Evolutionary conservation across 2,329 filamentous ascomycete genomes (phyloP).

Genomic region (Curvularia eragrostidis): DNA sequence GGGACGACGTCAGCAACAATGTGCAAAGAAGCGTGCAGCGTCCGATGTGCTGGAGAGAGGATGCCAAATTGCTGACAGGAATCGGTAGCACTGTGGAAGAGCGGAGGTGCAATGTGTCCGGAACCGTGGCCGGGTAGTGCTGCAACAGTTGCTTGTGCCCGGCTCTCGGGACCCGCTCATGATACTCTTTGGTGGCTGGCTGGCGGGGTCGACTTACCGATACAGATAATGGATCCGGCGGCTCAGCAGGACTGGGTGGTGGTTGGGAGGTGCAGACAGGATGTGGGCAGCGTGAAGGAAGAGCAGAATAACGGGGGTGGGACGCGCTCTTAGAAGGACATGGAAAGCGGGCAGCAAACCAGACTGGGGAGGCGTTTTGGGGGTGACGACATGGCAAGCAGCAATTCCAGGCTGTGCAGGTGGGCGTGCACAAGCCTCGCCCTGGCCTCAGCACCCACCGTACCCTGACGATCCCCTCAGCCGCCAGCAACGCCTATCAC

Average conservation of each 20-base stretch:
- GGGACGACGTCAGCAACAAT: constrained; percentile 34
- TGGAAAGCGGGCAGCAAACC: constrained; percentile 39
- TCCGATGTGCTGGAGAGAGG: constrained; percentile 23
- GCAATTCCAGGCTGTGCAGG: constrained; percentile 23
- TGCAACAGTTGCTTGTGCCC: constrained; percentile 14
- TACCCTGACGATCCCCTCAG: constrained; percentile 42
- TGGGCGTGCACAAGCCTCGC: constrained; percentile 20
- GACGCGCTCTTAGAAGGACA: constrained; percentile 5
- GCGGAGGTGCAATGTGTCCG: constrained; percentile 46
- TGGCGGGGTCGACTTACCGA: constrained; percentile 38
- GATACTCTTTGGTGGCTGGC: constrained; percentile 37
- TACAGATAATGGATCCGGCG: constrained; percentile 23
- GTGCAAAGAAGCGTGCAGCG: constrained; percentile 14
- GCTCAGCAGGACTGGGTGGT: constrained; percentile 3
- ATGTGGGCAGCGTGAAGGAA: constrained; percentile 7
- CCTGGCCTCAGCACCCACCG: constrained; percentile 6
- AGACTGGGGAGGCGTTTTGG: constrained; percentile 38
- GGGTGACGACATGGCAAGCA: constrained; percentile 47
- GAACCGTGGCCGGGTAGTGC: constrained; percentile 39
- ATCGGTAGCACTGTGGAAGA: constrained; percentile 13
- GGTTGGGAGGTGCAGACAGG: not conserved
- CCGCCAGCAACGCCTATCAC: constrained; percentile 18
- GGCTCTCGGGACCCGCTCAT: constrained; percentile 40
- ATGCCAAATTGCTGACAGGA: constrained; percentile 20
- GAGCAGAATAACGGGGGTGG: constrained; percentile 13